These are phyloP conservation scores for Nakazawaea ambrosiae DNA, from an alignment of 805 yeast genomes.

Conservation along the genomic window DNA sequence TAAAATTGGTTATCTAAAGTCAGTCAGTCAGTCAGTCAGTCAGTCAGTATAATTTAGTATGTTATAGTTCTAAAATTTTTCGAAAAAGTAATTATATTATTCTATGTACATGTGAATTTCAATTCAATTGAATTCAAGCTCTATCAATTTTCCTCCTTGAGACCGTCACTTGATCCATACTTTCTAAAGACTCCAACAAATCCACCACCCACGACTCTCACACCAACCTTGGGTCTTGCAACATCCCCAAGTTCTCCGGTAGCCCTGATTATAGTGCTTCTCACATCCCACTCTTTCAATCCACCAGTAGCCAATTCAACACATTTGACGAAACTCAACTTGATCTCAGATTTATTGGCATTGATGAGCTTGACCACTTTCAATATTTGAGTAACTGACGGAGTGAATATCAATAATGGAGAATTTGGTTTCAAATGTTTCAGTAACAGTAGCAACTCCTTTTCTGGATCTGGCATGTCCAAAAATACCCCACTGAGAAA, in stretches of 20 bases:
- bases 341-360: conserved; percentile 20
- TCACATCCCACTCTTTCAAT: conserved; percentile 43
- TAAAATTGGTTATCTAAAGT: too few species aligned
- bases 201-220: conserved; percentile 42
- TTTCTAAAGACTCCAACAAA: conserved; percentile 38
- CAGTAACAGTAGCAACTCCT: conserved; percentile 27
- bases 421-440: conserved; percentile 31
- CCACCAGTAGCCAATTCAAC: conserved; percentile 44
- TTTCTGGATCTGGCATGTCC: conserved; percentile 38
- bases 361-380: conserved; percentile 28
- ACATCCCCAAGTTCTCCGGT: conserved; percentile 34
- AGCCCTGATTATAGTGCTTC: conserved; percentile 31
- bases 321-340: conserved; percentile 29
- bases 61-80: too few species aligned
- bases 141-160: too few species aligned
- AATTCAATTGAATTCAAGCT: too few species aligned
- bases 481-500: conserved; percentile 37
- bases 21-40: neutral
- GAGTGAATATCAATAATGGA: conserved; percentile 37
- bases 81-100: too few species aligned
- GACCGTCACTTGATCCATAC: conserved; percentile 10
- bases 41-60: too few species aligned
- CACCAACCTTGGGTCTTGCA: conserved; percentile 45
- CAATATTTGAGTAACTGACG: conserved; percentile 41
- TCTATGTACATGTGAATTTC: neutral